These are phyloP conservation scores for Colletotrichum theobromicola DNA, from an alignment of 2,329 filamentous ascomycete species.

Conservation along the genomic window DNA sequence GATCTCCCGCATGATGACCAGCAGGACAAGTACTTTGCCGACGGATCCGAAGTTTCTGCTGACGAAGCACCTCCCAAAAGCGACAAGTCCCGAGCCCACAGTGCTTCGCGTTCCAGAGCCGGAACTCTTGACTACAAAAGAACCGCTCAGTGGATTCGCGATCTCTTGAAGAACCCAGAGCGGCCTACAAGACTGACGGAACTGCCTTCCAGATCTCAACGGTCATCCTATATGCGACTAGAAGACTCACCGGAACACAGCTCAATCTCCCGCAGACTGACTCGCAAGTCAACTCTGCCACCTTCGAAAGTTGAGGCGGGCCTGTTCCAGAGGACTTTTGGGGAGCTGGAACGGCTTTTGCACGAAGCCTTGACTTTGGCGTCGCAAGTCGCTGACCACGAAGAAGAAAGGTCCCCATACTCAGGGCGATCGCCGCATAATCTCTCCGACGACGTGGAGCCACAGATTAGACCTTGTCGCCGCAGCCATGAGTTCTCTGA, in stretches of 20 bases:
- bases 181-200: constrained; percentile 32
- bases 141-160: constrained; percentile 38
- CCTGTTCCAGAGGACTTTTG: constrained; percentile 41
- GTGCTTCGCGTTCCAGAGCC: constrained; percentile 27
- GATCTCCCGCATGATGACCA: background rate
- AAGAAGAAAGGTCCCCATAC: constrained; percentile 23
- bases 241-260: background rate
- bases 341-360: constrained; percentile 51
- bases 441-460: background rate
- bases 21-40: background rate
- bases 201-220: constrained; percentile 19
- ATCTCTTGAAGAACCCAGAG: constrained; percentile 31
- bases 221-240: background rate
- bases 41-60: constrained; percentile 5
- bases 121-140: constrained; percentile 36
- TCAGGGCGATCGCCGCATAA: background rate
- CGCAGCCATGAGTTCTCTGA: background rate
- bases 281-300: constrained; percentile 15
- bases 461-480: background rate
- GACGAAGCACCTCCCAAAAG: background rate
- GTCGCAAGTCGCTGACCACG: constrained; percentile 40
- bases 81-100: constrained; percentile 16
- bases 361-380: constrained; percentile 51
- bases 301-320: constrained; percentile 19
- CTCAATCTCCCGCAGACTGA: constrained; percentile 8